Percentiles rank a stretch among this genome's conserved stretches.
Evolutionary conservation across 139 green algal genomes (phyloP).

Genomic region (Volvox africanus): DNA sequence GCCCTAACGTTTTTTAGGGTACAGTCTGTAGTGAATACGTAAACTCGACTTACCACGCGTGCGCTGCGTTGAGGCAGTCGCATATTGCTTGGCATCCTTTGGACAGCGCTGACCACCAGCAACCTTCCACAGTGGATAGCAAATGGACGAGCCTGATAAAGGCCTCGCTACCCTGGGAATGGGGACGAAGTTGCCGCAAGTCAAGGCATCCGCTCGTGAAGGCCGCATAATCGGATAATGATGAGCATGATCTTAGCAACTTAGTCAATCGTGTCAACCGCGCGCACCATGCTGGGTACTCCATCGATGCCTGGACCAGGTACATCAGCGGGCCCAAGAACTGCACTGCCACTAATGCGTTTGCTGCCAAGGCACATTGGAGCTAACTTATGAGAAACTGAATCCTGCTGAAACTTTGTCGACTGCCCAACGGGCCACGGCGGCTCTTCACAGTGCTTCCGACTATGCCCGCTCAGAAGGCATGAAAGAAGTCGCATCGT

Average conservation of each 20-base stretch:
- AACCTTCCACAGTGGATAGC: not conserved
- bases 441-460: not conserved
- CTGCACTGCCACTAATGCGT: not conserved
- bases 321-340: not conserved
- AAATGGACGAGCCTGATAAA: not conserved
- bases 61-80: not conserved
- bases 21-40: no score
- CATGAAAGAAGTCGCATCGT: not conserved
- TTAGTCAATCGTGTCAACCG: not conserved
- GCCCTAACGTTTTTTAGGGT: no score
- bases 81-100: not conserved
- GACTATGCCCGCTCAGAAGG: not conserved
- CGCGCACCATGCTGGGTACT: not conserved
- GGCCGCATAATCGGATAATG: not conserved
- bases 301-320: not conserved
- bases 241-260: not conserved
- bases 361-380: not conserved
- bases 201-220: no score
- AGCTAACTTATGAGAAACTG: not conserved
- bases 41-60: not conserved
- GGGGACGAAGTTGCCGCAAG: no score
- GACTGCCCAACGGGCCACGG: not conserved
- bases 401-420: not conserved
- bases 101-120: slow-evolving; percentile 1
- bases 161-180: not conserved